phyloP scores from a whole-genome alignment of 164 flowering plant genomes.

The Nelumbo lutea region DNA sequence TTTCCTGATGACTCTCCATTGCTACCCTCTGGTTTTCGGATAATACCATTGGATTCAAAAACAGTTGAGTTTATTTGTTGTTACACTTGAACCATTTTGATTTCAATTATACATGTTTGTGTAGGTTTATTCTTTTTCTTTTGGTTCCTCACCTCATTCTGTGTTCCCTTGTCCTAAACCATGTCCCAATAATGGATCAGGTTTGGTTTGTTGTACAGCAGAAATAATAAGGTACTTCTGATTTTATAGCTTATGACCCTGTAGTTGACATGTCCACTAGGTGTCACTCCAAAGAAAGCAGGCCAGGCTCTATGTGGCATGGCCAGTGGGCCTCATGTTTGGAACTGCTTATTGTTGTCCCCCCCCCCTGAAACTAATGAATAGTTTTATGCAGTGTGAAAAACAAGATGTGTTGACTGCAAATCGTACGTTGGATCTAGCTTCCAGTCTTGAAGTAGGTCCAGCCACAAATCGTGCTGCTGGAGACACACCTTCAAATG shows the following conservation, averaged over 20 bases:
- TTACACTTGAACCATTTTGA: background rate
- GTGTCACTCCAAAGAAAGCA: too few relatives aligned
- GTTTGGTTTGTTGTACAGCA: too few relatives aligned
- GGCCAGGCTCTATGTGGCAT: too few relatives aligned
- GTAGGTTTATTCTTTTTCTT: background rate
- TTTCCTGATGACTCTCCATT: conserved; percentile 92
- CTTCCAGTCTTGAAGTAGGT: conserved; percentile 89
- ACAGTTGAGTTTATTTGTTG: conserved; percentile 46
- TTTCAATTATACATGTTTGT: too few relatives aligned
- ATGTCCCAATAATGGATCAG: too few relatives aligned
- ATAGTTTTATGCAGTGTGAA: conserved; percentile 27
- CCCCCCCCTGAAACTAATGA: conserved; percentile 7
- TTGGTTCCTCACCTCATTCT: background rate
- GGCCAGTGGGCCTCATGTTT: too few relatives aligned
- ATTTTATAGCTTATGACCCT: too few relatives aligned
- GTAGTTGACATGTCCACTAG: too few relatives aligned
- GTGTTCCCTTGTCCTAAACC: too few relatives aligned
- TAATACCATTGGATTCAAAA: conserved; percentile 75
- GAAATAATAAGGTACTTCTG: too few relatives aligned
- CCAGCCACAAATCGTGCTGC: conserved; percentile 37
- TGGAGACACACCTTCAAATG: conserved; percentile 32
- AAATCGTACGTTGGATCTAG: conserved; percentile 70
- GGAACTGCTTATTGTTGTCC: too few relatives aligned
- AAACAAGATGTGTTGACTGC: conserved; percentile 42
- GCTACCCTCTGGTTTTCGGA: conserved; percentile 85